Evolutionary conservation across 805 yeast species (phyloP).

Genomic region (Hanseniaspora vineae): DNA sequence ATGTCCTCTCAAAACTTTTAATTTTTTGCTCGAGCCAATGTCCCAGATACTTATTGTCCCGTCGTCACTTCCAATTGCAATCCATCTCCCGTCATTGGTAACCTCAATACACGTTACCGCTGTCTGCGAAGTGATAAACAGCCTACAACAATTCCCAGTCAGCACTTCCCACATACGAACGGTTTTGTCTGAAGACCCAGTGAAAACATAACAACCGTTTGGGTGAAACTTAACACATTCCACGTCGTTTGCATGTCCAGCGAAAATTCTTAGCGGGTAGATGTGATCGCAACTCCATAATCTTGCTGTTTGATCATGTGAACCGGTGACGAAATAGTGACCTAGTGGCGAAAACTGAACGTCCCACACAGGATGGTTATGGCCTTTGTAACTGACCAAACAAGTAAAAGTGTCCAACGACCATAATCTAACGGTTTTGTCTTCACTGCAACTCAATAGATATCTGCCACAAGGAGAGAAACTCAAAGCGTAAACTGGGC

Average conservation of each 20-base stretch:
- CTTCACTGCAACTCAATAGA: constrained; percentile 75
- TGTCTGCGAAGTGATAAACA: constrained; percentile 52
- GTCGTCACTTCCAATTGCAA: constrained; percentile 93
- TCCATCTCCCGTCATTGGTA: constrained; percentile 94
- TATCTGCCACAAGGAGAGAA: constrained; percentile 85
- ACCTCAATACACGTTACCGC: constrained; percentile 77
- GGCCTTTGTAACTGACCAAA: constrained; percentile 90
- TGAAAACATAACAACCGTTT: constrained; percentile 83
- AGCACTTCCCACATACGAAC: constrained; percentile 97
- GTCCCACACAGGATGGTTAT: constrained; percentile 95
- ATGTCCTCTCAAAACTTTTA: constrained; percentile 91
- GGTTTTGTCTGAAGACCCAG: constrained; percentile 92
- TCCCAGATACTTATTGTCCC: constrained; percentile 86
- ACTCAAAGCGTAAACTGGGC: constrained; percentile 81
- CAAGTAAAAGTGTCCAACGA: constrained; percentile 82
- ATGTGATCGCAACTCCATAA: constrained; percentile 98
- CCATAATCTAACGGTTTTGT: constrained; percentile 87
- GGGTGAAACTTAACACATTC: constrained; percentile 95
- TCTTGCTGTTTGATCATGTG: constrained; percentile 95
- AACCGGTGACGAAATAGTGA: constrained; percentile 95
- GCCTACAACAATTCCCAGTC: constrained; percentile 78
- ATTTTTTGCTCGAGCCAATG: constrained; percentile 75
- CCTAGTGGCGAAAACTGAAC: constrained; percentile 90
- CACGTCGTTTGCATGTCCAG: constrained; percentile 94
- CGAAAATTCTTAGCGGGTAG: constrained; percentile 88